These are phyloP conservation scores for Eucalyptus regnans DNA, from an alignment of 345 rosid species.

Conservation along the genomic window DNA sequence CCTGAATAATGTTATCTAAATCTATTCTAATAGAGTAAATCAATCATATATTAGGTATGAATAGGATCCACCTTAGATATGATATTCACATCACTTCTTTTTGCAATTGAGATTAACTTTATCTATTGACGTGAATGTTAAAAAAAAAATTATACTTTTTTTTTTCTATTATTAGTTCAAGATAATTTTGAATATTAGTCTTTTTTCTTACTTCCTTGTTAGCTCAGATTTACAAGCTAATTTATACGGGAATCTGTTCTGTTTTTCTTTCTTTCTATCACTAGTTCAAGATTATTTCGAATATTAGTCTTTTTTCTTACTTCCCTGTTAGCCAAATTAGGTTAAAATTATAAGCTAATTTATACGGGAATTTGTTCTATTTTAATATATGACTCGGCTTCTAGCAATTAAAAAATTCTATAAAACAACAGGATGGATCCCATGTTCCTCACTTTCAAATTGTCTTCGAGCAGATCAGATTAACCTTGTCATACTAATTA, in stretches of 20 bases:
- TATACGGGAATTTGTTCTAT: background rate
- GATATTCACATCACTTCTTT: background rate
- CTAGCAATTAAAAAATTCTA: background rate
- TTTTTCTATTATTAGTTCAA: background rate
- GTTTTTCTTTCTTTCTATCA: background rate
- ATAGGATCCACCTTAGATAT: background rate
- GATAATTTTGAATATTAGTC: background rate
- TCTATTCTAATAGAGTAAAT: background rate
- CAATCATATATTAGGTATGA: background rate
- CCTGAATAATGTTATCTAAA: fast-evolving
- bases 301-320: background rate
- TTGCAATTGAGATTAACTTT: background rate
- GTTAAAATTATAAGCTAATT: background rate
- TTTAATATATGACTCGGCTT: background rate
- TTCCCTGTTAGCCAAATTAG: background rate
- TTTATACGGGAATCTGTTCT: background rate
- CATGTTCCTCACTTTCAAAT: background rate
- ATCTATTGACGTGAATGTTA: background rate
- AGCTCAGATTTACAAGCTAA: background rate
- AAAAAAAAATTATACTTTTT: background rate
- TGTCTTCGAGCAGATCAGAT: background rate
- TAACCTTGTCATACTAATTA: background rate
- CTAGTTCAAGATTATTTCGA: background rate
- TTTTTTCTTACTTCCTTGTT: background rate
- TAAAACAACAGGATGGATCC: background rate